These are phyloP conservation scores for Aspergillus aculeatus DNA, from an alignment of 2,329 filamentous ascomycete genomes.

Conservation along the genomic window DNA sequence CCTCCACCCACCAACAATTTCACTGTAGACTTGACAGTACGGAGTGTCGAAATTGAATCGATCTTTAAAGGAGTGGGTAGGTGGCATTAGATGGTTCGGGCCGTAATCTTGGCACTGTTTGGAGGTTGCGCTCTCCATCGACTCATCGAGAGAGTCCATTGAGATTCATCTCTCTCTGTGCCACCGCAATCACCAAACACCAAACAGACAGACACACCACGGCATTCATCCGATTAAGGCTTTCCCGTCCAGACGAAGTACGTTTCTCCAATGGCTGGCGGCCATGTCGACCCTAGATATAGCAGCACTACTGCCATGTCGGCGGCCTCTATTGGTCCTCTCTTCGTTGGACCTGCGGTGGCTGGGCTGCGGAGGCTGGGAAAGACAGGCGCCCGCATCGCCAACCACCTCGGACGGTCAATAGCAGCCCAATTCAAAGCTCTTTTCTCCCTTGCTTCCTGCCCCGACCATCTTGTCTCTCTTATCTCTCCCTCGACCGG, in stretches of 20 bases:
- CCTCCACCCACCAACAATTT: too few relatives aligned
- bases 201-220: background rate
- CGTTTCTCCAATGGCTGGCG: slow-evolving; percentile 7
- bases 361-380: slow-evolving; percentile 20
- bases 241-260: background rate
- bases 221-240: background rate
- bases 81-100: background rate
- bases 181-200: background rate
- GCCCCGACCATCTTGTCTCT: background rate
- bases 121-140: background rate
- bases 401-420: slow-evolving; percentile 5
- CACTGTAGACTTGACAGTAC: too few relatives aligned
- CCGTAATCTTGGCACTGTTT: background rate
- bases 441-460: slow-evolving; percentile 4
- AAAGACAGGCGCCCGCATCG: background rate
- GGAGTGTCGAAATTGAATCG: too few relatives aligned
- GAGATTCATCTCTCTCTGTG: background rate
- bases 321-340: background rate
- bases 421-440: slow-evolving; percentile 17
- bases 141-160: too few relatives aligned
- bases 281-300: slow-evolving; percentile 10
- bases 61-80: background rate
- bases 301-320: background rate
- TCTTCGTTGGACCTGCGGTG: slow-evolving; percentile 6
- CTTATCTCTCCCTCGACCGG: slow-evolving; percentile 8